Conservation (phyloP, 2,329 filamentous ascomycete genomes). For the Fusarium denticulatum region DNA sequence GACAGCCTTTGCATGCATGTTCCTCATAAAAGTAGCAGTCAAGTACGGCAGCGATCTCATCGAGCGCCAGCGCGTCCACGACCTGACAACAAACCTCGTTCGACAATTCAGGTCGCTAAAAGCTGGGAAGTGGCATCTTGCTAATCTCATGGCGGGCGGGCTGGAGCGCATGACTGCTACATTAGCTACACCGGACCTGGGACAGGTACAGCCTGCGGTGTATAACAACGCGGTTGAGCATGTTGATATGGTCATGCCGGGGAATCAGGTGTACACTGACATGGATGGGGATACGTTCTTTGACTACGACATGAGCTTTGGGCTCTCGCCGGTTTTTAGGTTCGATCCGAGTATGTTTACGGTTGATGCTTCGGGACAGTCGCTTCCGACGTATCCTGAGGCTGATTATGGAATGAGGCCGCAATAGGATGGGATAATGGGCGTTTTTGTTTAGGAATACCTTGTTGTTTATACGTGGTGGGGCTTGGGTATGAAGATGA, state of each 20-base stretch:
- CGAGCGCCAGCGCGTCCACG: conserved; percentile 51
- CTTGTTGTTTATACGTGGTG: not conserved
- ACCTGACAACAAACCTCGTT: conserved; percentile 53
- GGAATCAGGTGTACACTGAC: conserved; percentile 37
- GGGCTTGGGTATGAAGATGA: not conserved
- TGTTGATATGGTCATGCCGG: conserved; percentile 27
- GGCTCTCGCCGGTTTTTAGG: conserved; percentile 41
- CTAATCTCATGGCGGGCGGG: conserved; percentile 59
- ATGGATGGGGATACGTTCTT: conserved; percentile 43
- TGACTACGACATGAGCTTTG: conserved; percentile 46
- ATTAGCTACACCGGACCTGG: conserved; percentile 8
- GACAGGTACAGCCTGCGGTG: not conserved
- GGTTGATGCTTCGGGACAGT: conserved; percentile 38
- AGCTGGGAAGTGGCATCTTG: conserved; percentile 58
- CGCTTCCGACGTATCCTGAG: conserved; percentile 39
- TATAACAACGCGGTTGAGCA: conserved; percentile 26
- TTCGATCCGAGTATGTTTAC: conserved; percentile 43
- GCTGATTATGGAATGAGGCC: conserved; percentile 36
- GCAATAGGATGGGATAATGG: not conserved
- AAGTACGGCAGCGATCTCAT: conserved; percentile 56
- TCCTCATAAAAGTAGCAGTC: conserved; percentile 58
- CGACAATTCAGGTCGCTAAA: conserved; percentile 53
- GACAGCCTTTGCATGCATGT: conserved; percentile 63
- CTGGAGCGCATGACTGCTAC: conserved; percentile 53
- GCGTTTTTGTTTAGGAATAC: conserved; percentile 14